Evolutionary conservation across 108 stramenopile genomes (phyloP).

Genomic region (Aurantiochytrium sp.): DNA sequence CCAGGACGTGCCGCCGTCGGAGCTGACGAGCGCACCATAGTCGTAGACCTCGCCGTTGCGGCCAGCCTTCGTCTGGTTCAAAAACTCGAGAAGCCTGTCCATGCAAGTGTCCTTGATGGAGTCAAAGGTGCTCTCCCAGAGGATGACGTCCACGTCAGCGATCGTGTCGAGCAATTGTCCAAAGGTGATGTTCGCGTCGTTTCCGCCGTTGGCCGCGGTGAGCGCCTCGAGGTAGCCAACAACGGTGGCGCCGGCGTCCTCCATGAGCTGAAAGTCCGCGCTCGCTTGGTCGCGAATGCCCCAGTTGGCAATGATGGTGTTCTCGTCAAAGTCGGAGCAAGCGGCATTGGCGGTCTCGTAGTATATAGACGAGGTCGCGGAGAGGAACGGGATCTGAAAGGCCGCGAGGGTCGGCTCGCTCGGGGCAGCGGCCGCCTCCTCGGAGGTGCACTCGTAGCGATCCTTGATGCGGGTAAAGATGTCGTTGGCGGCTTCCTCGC

Average conservation of each 20-base stretch:
- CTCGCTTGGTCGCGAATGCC: background rate
- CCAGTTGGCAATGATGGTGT: background rate
- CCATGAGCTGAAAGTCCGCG: background rate
- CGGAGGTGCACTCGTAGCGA: background rate
- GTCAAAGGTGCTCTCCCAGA: background rate
- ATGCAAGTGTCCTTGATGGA: background rate
- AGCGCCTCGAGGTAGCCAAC: background rate
- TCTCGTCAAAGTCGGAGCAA: background rate
- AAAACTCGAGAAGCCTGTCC: background rate
- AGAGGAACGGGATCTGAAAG: background rate
- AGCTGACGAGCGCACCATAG: background rate
- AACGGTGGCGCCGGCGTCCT: background rate
- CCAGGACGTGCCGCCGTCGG: background rate
- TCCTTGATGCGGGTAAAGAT: background rate
- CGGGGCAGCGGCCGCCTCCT: background rate
- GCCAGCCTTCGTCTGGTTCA: background rate
- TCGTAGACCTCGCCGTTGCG: background rate
- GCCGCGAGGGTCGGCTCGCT: background rate
- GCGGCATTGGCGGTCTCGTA: background rate
- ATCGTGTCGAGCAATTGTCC: background rate
- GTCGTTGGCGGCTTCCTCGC: background rate
- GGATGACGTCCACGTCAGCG: background rate
- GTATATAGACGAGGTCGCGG: no score
- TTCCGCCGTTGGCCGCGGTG: background rate
- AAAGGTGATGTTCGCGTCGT: background rate